Evolutionary conservation across 495 filamentous ascomycete species (phyloP).

Genomic region (Trichoderma gamsii): DNA sequence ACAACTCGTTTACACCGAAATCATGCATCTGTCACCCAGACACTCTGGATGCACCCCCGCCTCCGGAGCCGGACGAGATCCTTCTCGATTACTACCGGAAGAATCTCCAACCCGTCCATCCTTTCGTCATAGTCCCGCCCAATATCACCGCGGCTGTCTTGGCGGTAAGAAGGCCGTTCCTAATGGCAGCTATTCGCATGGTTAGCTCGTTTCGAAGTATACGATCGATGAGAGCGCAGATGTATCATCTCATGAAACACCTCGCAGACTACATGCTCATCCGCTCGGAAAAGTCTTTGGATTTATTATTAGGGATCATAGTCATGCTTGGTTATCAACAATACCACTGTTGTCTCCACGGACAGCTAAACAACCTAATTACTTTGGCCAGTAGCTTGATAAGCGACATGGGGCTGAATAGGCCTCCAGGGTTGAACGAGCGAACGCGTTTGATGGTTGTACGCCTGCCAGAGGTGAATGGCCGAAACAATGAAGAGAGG

Average conservation of each 20-base stretch:
- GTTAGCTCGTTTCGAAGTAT: slow-evolving; percentile 35
- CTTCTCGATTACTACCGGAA: slow-evolving; percentile 31
- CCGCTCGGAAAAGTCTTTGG: slow-evolving; percentile 41
- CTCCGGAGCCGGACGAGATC: slow-evolving; percentile 29
- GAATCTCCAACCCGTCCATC: slow-evolving; percentile 31
- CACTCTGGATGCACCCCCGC: slow-evolving; percentile 19
- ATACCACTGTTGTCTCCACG: slow-evolving; percentile 36
- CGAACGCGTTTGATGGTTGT: slow-evolving; percentile 21
- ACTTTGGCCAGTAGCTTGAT: slow-evolving; percentile 40
- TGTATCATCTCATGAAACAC: slow-evolving; percentile 33
- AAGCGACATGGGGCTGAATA: slow-evolving; percentile 41
- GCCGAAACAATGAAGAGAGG: slow-evolving; percentile 29
- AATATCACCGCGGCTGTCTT: slow-evolving; percentile 24
- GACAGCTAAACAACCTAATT: slow-evolving; percentile 39
- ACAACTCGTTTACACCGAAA: slow-evolving; percentile 26
- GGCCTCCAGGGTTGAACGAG: slow-evolving; percentile 26
- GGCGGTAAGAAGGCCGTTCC: slow-evolving; percentile 25
- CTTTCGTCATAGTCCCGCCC: slow-evolving; percentile 33
- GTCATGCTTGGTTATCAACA: slow-evolving; percentile 43
- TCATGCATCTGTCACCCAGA: slow-evolving; percentile 25
- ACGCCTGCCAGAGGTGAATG: slow-evolving; percentile 17
- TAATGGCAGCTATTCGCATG: slow-evolving; percentile 33
- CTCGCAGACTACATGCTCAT: slow-evolving; percentile 40
- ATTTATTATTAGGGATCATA: slow-evolving; percentile 44
- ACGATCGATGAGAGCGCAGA: slow-evolving; percentile 33